These are phyloP conservation scores for Sutorius australiensis DNA, from an alignment of 768 basidiomycete genomes.

Conservation along the genomic window DNA sequence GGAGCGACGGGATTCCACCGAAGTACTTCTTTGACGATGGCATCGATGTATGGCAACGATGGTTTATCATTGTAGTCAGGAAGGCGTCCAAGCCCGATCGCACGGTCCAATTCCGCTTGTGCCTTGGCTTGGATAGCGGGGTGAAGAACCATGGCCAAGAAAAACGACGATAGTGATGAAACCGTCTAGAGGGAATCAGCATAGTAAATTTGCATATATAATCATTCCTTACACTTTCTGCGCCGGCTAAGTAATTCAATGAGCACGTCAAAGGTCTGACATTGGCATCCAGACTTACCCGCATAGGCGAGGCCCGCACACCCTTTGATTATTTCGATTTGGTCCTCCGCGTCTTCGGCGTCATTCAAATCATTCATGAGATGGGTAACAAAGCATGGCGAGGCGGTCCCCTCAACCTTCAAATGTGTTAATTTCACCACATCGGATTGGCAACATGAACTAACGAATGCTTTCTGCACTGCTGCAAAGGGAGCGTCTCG, in stretches of 20 bases:
- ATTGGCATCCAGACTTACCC: slow-evolving; percentile 26
- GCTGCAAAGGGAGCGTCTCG: slow-evolving; percentile 41
- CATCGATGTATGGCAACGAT: slow-evolving; percentile 26
- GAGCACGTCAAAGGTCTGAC: slow-evolving; percentile 1
- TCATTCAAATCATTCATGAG: slow-evolving; percentile 21
- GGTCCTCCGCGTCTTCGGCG: slow-evolving; percentile 10
- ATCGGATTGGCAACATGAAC: background rate
- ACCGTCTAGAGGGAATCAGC: slow-evolving; percentile 21
- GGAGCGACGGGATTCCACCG: slow-evolving; percentile 34
- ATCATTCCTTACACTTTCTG: slow-evolving; percentile 32
- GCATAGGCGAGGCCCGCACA: slow-evolving; percentile 48
- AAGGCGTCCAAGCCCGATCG: slow-evolving; percentile 27
- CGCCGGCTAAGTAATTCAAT: slow-evolving; percentile 32
- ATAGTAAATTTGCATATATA: background rate
- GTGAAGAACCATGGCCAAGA: slow-evolving; percentile 30
- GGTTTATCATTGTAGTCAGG: slow-evolving; percentile 31
- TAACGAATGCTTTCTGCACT: slow-evolving; percentile 38
- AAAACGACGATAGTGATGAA: slow-evolving; percentile 29
- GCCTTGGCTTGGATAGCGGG: slow-evolving; percentile 29
- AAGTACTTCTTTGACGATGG: slow-evolving; percentile 31
- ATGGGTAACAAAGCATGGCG: slow-evolving; percentile 31
- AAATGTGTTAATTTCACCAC: background rate
- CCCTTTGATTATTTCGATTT: slow-evolving; percentile 37
- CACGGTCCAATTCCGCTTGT: slow-evolving; percentile 27
- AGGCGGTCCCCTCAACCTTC: slow-evolving; percentile 25